These are phyloP conservation scores for Celoporthe dispersa DNA, from an alignment of 2,329 filamentous ascomycete genomes.

Conservation along the genomic window DNA sequence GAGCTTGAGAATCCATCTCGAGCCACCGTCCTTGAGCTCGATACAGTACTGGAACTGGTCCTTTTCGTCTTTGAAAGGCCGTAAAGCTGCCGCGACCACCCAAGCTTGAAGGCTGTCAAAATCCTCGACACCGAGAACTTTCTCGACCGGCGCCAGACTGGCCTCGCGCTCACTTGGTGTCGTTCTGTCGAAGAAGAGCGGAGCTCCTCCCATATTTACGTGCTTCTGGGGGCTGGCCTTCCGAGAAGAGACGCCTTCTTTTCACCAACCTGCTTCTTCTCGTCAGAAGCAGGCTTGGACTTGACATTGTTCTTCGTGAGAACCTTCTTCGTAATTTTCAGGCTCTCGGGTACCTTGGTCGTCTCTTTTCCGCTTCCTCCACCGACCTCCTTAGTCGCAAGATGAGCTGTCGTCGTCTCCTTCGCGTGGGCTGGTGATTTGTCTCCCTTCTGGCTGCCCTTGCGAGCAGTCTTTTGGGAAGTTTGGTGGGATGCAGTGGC, in stretches of 20 bases:
- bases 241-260: not conserved
- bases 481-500: not conserved
- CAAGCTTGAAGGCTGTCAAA: not conserved
- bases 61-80: constrained; percentile 65
- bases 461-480: not conserved
- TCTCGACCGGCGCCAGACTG: not conserved
- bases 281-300: not conserved
- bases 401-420: not conserved
- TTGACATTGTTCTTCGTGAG: not conserved
- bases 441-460: not conserved
- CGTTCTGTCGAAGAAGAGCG: not conserved
- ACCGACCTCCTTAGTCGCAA: not conserved
- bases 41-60: constrained; percentile 66
- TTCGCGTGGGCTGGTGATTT: not conserved
- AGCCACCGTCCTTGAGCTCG: constrained; percentile 47
- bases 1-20: constrained; percentile 55
- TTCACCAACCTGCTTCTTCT: not conserved
- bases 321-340: not conserved
- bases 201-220: not conserved
- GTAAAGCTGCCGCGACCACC: constrained; percentile 43
- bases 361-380: not conserved
- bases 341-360: not conserved
- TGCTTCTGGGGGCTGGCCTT: not conserved
- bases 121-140: not conserved
- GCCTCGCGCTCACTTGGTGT: not conserved